Percentiles rank a stretch among this genome's conserved stretches.
Evolutionary conservation across 768 basidiomycete species (phyloP).

Genomic region (Roridomyces roridus): DNA sequence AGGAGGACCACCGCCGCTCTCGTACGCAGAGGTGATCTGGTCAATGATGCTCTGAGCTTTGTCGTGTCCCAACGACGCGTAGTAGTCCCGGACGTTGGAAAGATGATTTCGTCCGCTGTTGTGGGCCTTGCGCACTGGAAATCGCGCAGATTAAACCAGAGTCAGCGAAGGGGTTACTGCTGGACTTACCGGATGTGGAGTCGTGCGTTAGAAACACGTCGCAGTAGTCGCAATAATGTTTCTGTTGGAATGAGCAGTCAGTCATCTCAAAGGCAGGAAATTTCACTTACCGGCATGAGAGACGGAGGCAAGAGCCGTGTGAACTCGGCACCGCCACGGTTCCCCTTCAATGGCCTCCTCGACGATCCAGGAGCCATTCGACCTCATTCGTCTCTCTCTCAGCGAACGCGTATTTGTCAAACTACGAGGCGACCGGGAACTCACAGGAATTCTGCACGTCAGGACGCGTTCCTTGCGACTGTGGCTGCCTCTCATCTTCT

Average conservation of each 20-base stretch:
- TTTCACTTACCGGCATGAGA: slow-evolving; percentile 71
- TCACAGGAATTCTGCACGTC: slow-evolving; percentile 93
- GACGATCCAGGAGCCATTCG: slow-evolving; percentile 94
- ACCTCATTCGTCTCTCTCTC: slow-evolving; percentile 93
- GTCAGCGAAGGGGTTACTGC: neutral
- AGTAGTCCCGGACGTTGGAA: slow-evolving; percentile 96
- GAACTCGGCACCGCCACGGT: neutral
- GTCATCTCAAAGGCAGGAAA: slow-evolving; percentile 1
- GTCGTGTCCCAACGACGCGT: slow-evolving; percentile 93
- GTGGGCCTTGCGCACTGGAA: slow-evolving; percentile 93
- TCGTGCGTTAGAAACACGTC: slow-evolving; percentile 96
- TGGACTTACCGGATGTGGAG: slow-evolving; percentile 81
- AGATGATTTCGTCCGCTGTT: slow-evolving; percentile 98
- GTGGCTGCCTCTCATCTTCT: slow-evolving; percentile 16
- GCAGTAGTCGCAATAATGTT: slow-evolving; percentile 95
- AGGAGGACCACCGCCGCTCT: slow-evolving; percentile 83
- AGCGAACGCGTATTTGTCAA: slow-evolving; percentile 99
- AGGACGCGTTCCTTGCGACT: slow-evolving; percentile 34
- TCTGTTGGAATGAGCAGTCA: slow-evolving; percentile 47
- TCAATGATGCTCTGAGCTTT: slow-evolving; percentile 98
- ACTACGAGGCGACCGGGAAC: slow-evolving; percentile 90
- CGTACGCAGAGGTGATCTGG: slow-evolving; percentile 95
- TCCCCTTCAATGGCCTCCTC: slow-evolving; percentile 82
- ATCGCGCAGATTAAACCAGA: slow-evolving; percentile 8
- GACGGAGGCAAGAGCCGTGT: slow-evolving; percentile 3